phyloP scores from a whole-genome alignment of 2,329 filamentous ascomycete species.

The Mollisia scopiformis region DNA sequence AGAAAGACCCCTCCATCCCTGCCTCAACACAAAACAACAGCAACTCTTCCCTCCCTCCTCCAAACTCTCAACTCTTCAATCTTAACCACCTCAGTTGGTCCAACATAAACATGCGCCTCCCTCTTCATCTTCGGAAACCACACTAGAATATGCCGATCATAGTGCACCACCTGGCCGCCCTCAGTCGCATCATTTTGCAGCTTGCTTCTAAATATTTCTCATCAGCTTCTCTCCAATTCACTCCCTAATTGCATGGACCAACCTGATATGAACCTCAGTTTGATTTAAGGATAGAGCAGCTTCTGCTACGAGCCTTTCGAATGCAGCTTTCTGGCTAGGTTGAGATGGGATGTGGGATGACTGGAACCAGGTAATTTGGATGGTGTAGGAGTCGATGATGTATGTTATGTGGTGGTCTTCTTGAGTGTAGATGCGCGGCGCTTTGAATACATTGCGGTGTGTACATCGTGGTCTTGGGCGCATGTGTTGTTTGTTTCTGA shows the following conservation, averaged over 20 bases:
- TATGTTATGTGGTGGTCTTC: too few species aligned
- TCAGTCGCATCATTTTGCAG: neutral
- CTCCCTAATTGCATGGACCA: too few species aligned
- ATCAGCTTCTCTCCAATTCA: too few species aligned
- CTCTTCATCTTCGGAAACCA: neutral
- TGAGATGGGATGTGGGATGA: neutral
- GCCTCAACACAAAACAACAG: neutral
- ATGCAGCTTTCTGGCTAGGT: neutral
- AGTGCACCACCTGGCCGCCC: neutral
- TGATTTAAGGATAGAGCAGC: neutral
- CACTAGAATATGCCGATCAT: neutral
- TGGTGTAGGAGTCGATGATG: too few species aligned
- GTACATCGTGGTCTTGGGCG: too few species aligned
- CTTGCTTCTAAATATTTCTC: neutral
- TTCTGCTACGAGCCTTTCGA: neutral
- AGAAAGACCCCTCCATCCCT: neutral
- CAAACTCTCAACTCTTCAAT: neutral
- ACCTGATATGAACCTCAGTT: neutral
- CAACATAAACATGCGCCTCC: neutral
- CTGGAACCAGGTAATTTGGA: neutral
- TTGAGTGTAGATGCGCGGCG: too few species aligned
- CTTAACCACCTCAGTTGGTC: neutral
- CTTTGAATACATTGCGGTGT: too few species aligned
- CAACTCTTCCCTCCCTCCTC: neutral
- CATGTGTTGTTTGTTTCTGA: too few species aligned